Evolutionary conservation across 2,329 filamentous ascomycete species (phyloP), one percentile per base, ranked within the genome.

Genomic region (Talaromyces albobiverticillius): DNA sequence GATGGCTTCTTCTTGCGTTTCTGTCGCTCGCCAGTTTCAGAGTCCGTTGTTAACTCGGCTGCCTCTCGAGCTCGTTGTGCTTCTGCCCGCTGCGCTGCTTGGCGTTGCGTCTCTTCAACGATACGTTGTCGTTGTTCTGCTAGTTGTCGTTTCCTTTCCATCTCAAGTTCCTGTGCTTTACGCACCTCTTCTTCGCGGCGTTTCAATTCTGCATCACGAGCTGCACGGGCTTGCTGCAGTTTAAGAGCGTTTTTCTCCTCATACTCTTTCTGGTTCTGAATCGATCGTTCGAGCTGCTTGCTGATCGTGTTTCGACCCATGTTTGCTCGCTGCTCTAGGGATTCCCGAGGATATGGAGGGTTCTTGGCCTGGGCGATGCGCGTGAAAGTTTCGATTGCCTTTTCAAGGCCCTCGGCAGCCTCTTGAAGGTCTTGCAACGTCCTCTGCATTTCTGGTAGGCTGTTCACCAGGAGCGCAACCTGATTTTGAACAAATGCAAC

Each of bases 401-500:
- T 83, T 59, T 95, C 91, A 1, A 99, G 81, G 3, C 91, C 94
- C 16, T 84, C 79, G 0, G 86, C 84, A 1, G 93, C 92, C 51
- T 87, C 83, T 66, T 95, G 82, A 7, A 99, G 84, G 64, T 97
- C 91, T 57, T 82, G 81, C 3, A 93, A 79, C 0, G 88, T 89
- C 48, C 91, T 86, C 66, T 92, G 85, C 5, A 83, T 82, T 67
- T 96, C 90, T 4, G 83, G 79, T 51, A 96, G 78, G 32, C 77
- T 79, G 71, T 90, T 87, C 52, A 96, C 85, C 26, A 88, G 83
- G 43, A 88, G 87, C 18, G 93, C 93, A 52, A 97, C 85, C 70
- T 96, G 92, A 59, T 96, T 95, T 68, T 97, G 94, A 25, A 97
- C 90, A 67, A 96, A 99, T 0, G 94, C 94, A 25, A 99, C 89